Evolutionary conservation across 768 basidiomycete genomes (phyloP), one percentile per base, ranked within the genome.

Genomic region (Pleurotus tuoliensis): DNA sequence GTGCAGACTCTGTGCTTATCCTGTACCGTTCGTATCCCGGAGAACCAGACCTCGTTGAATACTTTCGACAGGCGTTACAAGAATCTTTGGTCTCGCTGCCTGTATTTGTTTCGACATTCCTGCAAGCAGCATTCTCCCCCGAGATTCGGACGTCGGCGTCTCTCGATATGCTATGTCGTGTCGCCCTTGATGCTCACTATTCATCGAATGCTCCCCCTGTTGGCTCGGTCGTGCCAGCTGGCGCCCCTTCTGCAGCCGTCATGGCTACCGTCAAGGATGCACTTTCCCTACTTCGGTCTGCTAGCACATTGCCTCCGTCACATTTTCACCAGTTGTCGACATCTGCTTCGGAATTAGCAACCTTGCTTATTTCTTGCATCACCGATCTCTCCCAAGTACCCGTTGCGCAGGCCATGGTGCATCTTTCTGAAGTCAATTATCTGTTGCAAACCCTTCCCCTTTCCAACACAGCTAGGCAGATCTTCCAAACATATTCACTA

Each of bases 1-100:
- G 55, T 62, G 30, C 30, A 92, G 90, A 87, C 63, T 85, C 90
- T 3, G 80, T 91, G 9, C 73, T 92, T 45, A 71, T 80, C 6
- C 75, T 92, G 13, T 89, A 83, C 64, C 75, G 82, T 52, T 77
- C 80, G 47, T 87, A 88, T 62, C 86, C 87, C 20, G 88, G 83
- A n/a, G 83, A 88, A 64, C 80, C 82, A 16, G 76, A 76, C 44
- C 76, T 92, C n/a, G 79, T 82, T 57, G 78, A 75, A 44, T 92
- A 92, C 64, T 69, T 92, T 49, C 81, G 76, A 60, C 66, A 71
- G 56, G 86, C 87, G 4, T 74, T 92, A 24, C 71, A 79, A 56
- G 73, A 78, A 44, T 77, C 80, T 8, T 67, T 84, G 43, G 68
- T 90, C 13, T 81, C 87, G 6, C 69, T 86, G 18, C 67, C 82